A percentile compares a stretch with the other conserved stretches of the same genome.
These are phyloP conservation scores for Panellus pusillus DNA, from an alignment of 768 basidiomycete genomes.

Conservation along the genomic window DNA sequence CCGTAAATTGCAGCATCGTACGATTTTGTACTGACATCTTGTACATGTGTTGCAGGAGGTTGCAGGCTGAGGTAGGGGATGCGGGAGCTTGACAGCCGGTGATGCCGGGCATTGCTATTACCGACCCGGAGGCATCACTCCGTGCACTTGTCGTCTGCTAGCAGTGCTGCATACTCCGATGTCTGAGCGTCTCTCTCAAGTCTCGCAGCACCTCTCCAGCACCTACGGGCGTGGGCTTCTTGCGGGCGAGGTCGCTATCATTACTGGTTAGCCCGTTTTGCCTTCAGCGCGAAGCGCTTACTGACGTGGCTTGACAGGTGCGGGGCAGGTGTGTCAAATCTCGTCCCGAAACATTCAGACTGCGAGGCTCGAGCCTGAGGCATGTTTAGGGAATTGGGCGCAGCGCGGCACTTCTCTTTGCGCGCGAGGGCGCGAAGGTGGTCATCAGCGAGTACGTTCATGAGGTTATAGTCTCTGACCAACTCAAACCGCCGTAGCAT, in stretches of 20 bases:
- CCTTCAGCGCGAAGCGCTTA: neutral
- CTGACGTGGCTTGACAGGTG: constrained; percentile 43
- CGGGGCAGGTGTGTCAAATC: constrained; percentile 59
- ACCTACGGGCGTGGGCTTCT: constrained; percentile 57
- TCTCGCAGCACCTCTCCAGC: constrained; percentile 68
- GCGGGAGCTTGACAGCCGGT: too few relatives aligned
- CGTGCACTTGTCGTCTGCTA: too few relatives aligned
- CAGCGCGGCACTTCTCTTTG: constrained; percentile 72
- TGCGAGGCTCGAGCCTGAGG: too few relatives aligned
- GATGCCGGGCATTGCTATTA: too few relatives aligned
- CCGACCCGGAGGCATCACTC: neutral
- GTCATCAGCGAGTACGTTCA: constrained; percentile 73
- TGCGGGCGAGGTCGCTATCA: constrained; percentile 78
- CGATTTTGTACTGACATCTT: too few relatives aligned
- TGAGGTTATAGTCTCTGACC: constrained; percentile 1
- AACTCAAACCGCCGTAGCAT: constrained; percentile 45
- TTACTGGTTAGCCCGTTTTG: constrained; percentile 60
- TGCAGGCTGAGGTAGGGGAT: too few relatives aligned
- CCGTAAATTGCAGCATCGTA: too few relatives aligned
- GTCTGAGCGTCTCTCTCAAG: constrained; percentile 63
- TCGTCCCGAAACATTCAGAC: too few relatives aligned
- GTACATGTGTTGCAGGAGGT: too few relatives aligned
- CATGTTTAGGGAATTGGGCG: constrained; percentile 72
- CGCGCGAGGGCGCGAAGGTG: constrained; percentile 84
- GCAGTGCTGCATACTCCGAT: constrained; percentile 36